phyloP scores from a whole-genome alignment of 257 asterid species.

The Voacanga thouarsii region DNA sequence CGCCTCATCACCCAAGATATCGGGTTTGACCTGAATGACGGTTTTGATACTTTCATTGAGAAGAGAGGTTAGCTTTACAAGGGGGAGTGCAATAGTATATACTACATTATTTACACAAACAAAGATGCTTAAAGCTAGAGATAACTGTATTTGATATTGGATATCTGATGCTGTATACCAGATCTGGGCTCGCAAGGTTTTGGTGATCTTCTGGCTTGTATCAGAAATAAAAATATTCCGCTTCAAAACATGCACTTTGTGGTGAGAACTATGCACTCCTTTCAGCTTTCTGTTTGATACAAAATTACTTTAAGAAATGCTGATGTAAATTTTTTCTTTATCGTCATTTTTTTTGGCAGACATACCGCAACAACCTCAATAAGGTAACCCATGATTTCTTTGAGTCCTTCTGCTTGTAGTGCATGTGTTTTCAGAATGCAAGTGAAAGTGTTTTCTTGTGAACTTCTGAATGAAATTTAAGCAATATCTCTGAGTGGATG shows the following conservation, averaged over 20 bases:
- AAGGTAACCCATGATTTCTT: constrained; percentile 53
- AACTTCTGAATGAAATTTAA: neutral
- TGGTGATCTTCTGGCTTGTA: constrained; percentile 85
- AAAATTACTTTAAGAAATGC: constrained; percentile 18
- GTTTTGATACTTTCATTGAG: constrained; percentile 70
- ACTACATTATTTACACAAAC: neutral
- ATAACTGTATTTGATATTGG: constrained; percentile 22
- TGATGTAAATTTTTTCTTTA: constrained; percentile 28
- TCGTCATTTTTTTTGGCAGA: constrained; percentile 54
- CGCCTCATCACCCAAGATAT: constrained; percentile 83
- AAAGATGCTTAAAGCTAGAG: constrained; percentile 12
- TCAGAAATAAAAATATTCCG: constrained; percentile 74
- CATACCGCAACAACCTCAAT: constrained; percentile 94
- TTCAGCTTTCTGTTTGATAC: neutral
- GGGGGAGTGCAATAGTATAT: constrained; percentile 11
- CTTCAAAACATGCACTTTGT: constrained; percentile 98
- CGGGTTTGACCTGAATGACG: constrained; percentile 88
- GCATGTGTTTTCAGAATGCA: neutral
- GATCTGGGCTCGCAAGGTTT: constrained; percentile 95
- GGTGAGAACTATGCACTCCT: constrained; percentile 48
- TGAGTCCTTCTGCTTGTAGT: constrained; percentile 18
- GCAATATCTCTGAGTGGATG: neutral
- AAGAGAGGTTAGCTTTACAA: constrained; percentile 66
- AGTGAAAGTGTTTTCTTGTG: neutral
- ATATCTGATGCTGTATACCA: constrained; percentile 34